Evolutionary conservation across 805 yeast genomes (phyloP), one percentile per base, ranked within the genome.

Genomic region (Myxozyma vanderwaltii): DNA sequence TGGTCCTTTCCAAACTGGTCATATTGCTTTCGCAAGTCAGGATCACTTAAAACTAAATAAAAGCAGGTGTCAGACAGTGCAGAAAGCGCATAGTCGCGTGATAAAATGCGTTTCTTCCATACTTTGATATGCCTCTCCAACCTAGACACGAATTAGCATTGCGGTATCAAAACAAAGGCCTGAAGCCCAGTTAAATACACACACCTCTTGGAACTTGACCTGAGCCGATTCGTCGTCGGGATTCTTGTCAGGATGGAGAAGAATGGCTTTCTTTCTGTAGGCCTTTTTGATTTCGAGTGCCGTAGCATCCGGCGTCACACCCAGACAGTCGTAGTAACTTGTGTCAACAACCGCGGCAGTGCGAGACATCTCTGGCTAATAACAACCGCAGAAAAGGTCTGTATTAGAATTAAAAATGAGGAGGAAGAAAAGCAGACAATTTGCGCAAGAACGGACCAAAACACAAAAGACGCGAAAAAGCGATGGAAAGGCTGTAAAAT

Each of bases 201-300:
- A 79, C 24, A 81, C 78, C 58, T 82, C 88, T 74, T 94, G 97
- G 74, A 94, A 94, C 68, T 86, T 85, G 51, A 81, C 83, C 13
- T 92, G 90, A 15, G 99, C 99, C 12, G 82, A 81, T 41, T 94
- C 95, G 71, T 94, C 96, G 69, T 88, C 85, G n/a, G 96, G 96
- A 70, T 92, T 90, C 77, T 94, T 94, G 73, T 94, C 99, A 0
- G 99, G 99, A 73, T 92, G 99, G 51, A 89, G 88, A 58, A 78
- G 79, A 74, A 92, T 87, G 6, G 98, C 98, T 72, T 85, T 84
- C 72, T 88, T 88, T 63, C 99, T 81, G 74, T 94, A 94, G 0
- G 97, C 96, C 72, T 90, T 90, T 74, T 94, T 94, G 74, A 94
- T 89, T 64, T 94, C 96, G 10, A 82, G 77, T 3, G 85, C 85